Base-by-base conservation (phyloP, 768 basidiomycete genomes). In the Suillus subalutaceus region DNA sequence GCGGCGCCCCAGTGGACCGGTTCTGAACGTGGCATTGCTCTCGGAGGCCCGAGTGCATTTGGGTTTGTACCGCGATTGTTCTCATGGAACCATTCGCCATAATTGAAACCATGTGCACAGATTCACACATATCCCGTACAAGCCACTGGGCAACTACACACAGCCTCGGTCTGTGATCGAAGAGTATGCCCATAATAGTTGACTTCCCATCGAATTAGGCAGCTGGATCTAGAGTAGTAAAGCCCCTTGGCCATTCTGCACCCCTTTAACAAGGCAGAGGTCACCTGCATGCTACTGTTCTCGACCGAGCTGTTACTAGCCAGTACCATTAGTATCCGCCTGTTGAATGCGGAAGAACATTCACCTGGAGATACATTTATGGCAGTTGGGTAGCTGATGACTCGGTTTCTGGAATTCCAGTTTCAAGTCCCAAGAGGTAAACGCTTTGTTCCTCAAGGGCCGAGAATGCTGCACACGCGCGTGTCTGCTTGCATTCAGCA, bases 1-100 rank as follows among this genome's bases (percentile, higher is more conserved):
- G 85, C 84, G 30, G 81, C 83, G 0, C 85, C 86, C 46, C 83
- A 84, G n/a, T 85, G 88, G 80, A 88, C 84, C 69, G 64, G 80
- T 26, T 85, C 86, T 1, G 69, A 75, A 26, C 75, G 79, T 63
- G 88, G 87, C 0, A 73, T 89, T 38, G 79, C 77, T 43, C 74
- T 81, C 6, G 88, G 87, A 1, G 87, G 84, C 1, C 85, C 87
- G 0, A 63, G 72, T 18, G 85, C 85, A 2, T 89, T 89, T 61
- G 86, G 84, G 83, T 86, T 62, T 10, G 75, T 77, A 58, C 26
- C 32, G 41, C 15, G 58, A 57, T 15, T 64, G 62, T 43, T 50
- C 35, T 38, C 37, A 16, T 41, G 18, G 9, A 35, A 8, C 23
- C 60, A 41, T 55, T 37, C 4, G 60, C 35, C 32, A 23, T 32